Percentiles rank a stretch among this genome's conserved stretches.
These are phyloP conservation scores for Balakata baccata DNA, from an alignment of 345 rosid genomes.

Conservation along the genomic window DNA sequence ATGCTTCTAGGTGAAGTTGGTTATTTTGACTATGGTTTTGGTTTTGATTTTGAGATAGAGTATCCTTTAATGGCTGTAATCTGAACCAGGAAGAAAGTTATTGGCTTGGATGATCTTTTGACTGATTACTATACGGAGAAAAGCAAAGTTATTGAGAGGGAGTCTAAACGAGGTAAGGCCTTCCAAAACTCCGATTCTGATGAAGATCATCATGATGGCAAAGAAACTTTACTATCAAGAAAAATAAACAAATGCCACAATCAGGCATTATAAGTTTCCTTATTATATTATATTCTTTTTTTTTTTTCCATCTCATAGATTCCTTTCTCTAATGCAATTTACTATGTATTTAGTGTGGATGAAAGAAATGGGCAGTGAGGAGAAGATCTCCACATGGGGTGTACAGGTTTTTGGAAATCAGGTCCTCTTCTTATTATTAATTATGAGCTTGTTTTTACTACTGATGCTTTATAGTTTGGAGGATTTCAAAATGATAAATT, in stretches of 20 bases:
- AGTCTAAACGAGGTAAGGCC: conserved; percentile 47
- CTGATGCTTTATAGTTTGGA: conserved; percentile 2
- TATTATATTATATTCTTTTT: not conserved
- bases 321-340: conserved; percentile 8
- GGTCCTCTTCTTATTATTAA: conserved; percentile 34
- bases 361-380: conserved; percentile 57
- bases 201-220: conserved; percentile 59
- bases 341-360: conserved; percentile 38
- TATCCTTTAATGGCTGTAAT: not conserved
- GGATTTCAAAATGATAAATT: not conserved
- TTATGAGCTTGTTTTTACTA: not conserved
- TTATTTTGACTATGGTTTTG: not conserved
- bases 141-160: conserved; percentile 52
- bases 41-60: not conserved
- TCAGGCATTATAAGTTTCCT: conserved; percentile 44
- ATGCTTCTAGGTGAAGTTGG: not conserved
- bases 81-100: conserved; percentile 54
- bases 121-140: conserved; percentile 69
- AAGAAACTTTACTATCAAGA: conserved; percentile 56
- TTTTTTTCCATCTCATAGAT: not conserved
- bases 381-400: conserved; percentile 67
- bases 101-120: conserved; percentile 81
- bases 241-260: conserved; percentile 55
- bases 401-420: conserved; percentile 61
- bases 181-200: conserved; percentile 49